Evolutionary conservation across 1,139 yeast species (phyloP).

Genomic region (Scheffersomyces illinoinensis): DNA sequence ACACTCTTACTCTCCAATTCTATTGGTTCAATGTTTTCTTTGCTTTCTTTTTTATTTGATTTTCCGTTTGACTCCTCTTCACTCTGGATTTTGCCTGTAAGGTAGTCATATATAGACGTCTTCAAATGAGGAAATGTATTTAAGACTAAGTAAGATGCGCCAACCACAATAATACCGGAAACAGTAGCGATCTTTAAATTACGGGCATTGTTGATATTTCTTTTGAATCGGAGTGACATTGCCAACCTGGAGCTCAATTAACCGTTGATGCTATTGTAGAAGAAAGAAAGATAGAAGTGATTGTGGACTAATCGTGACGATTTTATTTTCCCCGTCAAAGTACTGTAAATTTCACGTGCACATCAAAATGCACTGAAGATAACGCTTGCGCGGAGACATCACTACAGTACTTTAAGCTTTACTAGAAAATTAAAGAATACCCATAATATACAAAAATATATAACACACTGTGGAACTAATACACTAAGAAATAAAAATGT

Average conservation of each 20-base stretch:
- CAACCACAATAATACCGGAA: slow-evolving; percentile 44
- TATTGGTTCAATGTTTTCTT: slow-evolving; percentile 23
- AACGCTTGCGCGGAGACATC: background rate
- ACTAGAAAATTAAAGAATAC: background rate
- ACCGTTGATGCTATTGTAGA: background rate
- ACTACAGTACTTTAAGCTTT: background rate
- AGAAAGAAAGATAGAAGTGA: background rate
- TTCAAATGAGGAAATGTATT: slow-evolving; percentile 56
- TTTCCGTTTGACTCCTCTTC: slow-evolving; percentile 10
- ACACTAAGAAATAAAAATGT: background rate
- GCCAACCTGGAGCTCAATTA: background rate
- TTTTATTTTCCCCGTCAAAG: background rate
- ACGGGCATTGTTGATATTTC: slow-evolving; percentile 5
- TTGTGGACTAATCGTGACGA: background rate
- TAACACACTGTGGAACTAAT: background rate
- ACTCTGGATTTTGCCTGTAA: slow-evolving; percentile 20
- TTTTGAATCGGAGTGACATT: slow-evolving; percentile 15
- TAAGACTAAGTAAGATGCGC: slow-evolving; percentile 45
- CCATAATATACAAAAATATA: background rate
- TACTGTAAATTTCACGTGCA: background rate
- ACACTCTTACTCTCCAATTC: slow-evolving; percentile 16
- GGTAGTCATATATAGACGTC: slow-evolving; percentile 22
- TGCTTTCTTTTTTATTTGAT: slow-evolving; percentile 7
- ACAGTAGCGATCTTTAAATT: slow-evolving; percentile 22
- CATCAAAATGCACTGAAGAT: background rate